Conservation (phyloP, 495 filamentous ascomycete genomes). For the Friedmanniomyces endolithicus region DNA sequence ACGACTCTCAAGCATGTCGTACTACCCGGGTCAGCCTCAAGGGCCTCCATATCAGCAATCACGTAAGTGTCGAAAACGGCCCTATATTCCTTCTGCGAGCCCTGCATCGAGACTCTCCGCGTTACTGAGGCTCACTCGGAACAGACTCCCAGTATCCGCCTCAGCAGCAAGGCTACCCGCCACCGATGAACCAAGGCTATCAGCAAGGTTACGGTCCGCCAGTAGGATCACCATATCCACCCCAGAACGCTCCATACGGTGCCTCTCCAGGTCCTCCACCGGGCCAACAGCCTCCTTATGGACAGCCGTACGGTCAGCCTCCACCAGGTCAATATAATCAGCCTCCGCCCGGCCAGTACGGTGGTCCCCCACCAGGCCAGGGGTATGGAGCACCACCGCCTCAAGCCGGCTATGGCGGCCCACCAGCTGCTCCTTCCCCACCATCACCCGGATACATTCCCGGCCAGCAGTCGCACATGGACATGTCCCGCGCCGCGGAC, state of each 20-base stretch:
- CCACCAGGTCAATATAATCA: conserved; percentile 6
- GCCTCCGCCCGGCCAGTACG: conserved; percentile 10
- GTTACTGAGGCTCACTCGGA: not conserved
- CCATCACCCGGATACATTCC: conserved; percentile 25
- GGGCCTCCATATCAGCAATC: conserved; percentile 7
- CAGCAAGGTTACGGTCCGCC: conserved; percentile 31
- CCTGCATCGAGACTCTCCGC: no score
- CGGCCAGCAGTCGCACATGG: conserved; percentile 16
- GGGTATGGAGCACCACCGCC: conserved; percentile 14
- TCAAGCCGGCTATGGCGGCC: conserved; percentile 1
- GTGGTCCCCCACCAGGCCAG: not conserved
- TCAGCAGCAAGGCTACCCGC: conserved; percentile 14
- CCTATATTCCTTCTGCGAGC: not conserved
- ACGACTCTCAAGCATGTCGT: not conserved
- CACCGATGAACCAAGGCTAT: conserved; percentile 15
- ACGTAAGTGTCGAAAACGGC: not conserved
- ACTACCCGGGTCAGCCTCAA: conserved; percentile 10
- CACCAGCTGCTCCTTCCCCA: conserved; percentile 11
- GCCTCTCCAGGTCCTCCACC: conserved; percentile 12
- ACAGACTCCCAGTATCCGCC: conserved; percentile 17
- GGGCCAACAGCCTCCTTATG: not conserved
- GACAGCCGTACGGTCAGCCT: conserved; percentile 11
- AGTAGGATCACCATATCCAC: conserved; percentile 30
- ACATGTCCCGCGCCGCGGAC: conserved; percentile 46
- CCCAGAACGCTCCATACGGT: conserved; percentile 17